A percentile compares a stretch with the other conserved stretches of the same genome.
These are phyloP conservation scores for Aspergillus ruber DNA, from an alignment of 2,329 filamentous ascomycete species.

Conservation along the genomic window DNA sequence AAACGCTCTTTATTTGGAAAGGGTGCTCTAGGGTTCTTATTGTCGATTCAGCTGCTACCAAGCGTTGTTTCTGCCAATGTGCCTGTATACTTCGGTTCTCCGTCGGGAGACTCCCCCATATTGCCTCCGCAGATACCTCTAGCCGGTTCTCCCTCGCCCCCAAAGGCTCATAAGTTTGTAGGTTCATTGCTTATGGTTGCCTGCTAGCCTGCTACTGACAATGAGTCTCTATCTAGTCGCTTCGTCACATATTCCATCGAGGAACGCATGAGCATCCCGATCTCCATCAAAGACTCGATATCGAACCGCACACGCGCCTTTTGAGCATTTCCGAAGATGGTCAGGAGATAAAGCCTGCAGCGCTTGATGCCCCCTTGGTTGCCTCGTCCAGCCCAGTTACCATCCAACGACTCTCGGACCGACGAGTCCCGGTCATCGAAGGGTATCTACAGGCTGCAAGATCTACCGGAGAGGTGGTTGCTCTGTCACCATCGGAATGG, in stretches of 20 bases:
- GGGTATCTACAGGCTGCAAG: constrained; percentile 68
- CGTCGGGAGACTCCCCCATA: constrained; percentile 21
- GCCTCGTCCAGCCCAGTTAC: constrained; percentile 59
- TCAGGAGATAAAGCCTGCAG: constrained; percentile 34
- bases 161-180: constrained; percentile 33
- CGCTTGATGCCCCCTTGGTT: constrained; percentile 48
- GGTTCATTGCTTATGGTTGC: not conserved
- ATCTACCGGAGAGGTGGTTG: constrained; percentile 59
- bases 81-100: constrained; percentile 18
- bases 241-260: constrained; percentile 90
- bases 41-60: constrained; percentile 18
- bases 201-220: not conserved
- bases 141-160: constrained; percentile 12
- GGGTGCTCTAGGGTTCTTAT: constrained; percentile 12
- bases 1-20: constrained; percentile 10
- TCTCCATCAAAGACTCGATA: constrained; percentile 70
- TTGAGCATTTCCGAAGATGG: constrained; percentile 35
- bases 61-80: constrained; percentile 15
- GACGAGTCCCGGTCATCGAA: constrained; percentile 69
- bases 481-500: constrained; percentile 71
- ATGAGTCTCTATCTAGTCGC: constrained; percentile 24
- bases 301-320: constrained; percentile 56
- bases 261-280: constrained; percentile 71
- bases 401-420: constrained; percentile 77
- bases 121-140: constrained; percentile 29